Base-by-base conservation (phyloP, 2,329 filamentous ascomycete genomes). In the Dryadomyces quercus-mongolicae region DNA sequence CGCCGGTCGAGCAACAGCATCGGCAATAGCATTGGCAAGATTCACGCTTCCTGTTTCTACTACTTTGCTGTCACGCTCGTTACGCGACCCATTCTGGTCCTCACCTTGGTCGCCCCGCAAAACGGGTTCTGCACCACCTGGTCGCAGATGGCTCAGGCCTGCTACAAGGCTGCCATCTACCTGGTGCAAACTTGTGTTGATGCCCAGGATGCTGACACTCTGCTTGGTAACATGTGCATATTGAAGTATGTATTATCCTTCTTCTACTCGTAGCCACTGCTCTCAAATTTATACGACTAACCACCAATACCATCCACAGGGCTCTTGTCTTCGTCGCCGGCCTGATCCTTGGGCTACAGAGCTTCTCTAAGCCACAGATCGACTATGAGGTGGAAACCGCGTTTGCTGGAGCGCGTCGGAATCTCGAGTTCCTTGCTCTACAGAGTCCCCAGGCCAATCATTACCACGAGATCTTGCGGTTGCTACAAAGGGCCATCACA, bases 261-360 rank as follows among this genome's bases (percentile, higher is more conserved):
- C 20, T 10, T 34, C 20, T 18, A 15, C 34, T 15, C 5, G 8
- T 10, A 22, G 16, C n/a, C n/a, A 22, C 25, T 49, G 13, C 22
- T 44, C 15, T n/a, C 42, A 6, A 40, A 5, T 40, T 12, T 4
- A 40, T 31, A 31, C 25, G 8, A 31, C 25, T 31, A 31, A 31
- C 16, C 22, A 4, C 18, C n/a, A n/a, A 25, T 10, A 21, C 49
- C 15, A 49, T 36, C 9, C 12, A 18, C 22, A 78, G 74, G 56
- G 75, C 74, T 18, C 72, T 75, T 55, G 67, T 80, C 0, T 82
- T 82, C 54, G 75, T 77, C 0, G 75, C 79, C 2, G 78, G 77
- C 0, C 64, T 82, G 0, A 72, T 82, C 0, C 67, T 82, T 0
- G 78, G 79, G 0, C 75, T 82, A 6, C 44, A 49, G n/a, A 52